A percentile compares a stretch with the other conserved stretches of the same genome.
phyloP scores from a whole-genome alignment of 116 monocot genomes.

The Thalassia testudinum region DNA sequence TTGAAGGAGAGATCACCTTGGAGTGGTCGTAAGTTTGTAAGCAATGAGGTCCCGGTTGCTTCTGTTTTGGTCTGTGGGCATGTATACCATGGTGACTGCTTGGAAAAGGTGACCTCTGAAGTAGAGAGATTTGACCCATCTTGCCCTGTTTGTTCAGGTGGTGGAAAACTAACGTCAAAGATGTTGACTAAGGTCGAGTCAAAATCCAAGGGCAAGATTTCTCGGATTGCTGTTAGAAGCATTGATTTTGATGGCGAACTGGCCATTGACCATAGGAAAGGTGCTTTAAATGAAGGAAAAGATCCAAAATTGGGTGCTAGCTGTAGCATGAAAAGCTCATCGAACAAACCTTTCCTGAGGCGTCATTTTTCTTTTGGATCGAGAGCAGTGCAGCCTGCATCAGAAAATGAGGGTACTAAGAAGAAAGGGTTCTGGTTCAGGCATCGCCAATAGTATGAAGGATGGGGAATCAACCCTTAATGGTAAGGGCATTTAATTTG shows the following conservation, averaged over 20 bases:
- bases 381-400: constrained; percentile 5
- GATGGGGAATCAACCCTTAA: too few relatives aligned
- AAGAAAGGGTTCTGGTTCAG: constrained; percentile 68
- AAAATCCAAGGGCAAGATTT: constrained; percentile 30
- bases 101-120: constrained; percentile 63
- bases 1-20: constrained; percentile 51
- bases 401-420: constrained; percentile 22
- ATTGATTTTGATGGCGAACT: constrained; percentile 13
- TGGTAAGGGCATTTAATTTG: too few relatives aligned
- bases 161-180: constrained; percentile 26
- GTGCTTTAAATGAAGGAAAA: constrained; percentile 8
- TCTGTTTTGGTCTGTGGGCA: constrained; percentile 78
- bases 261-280: constrained; percentile 7
- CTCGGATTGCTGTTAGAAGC: constrained; percentile 37
- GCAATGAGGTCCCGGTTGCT: constrained; percentile 42
- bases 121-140: constrained; percentile 55
- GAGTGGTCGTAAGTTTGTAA: constrained; percentile 34
- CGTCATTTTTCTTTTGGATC: constrained; percentile 66
- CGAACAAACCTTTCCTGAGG: constrained; percentile 42
- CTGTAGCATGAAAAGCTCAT: constrained; percentile 43
- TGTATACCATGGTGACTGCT: constrained; percentile 84
- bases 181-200: constrained; percentile 15
- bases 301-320: constrained; percentile 17
- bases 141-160: constrained; percentile 53
- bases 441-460: background rate